Evolutionary conservation across 768 basidiomycete genomes (phyloP), one percentile per base, ranked within the genome.

Genomic region (Mycena maculata): DNA sequence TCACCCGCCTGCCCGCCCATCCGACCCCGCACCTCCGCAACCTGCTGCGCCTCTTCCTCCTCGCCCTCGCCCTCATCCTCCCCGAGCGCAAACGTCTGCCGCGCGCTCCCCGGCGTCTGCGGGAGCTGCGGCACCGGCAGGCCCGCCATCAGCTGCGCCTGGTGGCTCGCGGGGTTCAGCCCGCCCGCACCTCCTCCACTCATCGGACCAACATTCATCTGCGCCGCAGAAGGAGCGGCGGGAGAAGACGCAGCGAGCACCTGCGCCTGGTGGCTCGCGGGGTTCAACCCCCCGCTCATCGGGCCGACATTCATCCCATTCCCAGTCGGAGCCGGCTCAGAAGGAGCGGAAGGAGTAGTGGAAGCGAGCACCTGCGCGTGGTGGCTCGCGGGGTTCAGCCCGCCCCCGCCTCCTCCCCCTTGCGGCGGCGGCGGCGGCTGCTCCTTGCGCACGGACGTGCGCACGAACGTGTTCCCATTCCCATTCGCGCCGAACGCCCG

Each of bases 361-460:
- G n/a, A n/a, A n/a, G 68, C 45, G 63, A 70, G 66, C 13, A 66
- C 16, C 69, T 70, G 69, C 30, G 69, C 60, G 56, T 70, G 69
- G 52, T 70, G 69, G 42, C 64, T 65, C 49, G 60, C 69, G 2
- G 67, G 67, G 30, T 69, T 69, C 41, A 69, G 49, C 25, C 44
- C 50, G 23, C n/a, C 44, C 42, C n/a, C 27, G 5, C 45, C 5
- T 16, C 33, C 30, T 27, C 20, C 27, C 4, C 50, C 36, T n/a
- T 36, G 33, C 13, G 49, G 27, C 42, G 10, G 22, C 42, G 57
- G 33, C 23, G 47, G 62, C 28, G 28, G 23, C 27, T 36, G 57
- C 38, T 59, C 57, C 47, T 54, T 65, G 18, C 64, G 64, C 47
- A 49, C 58, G 25, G 57, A 59, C 30, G 65, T 66, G 49, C 65